A percentile compares a stretch with the other conserved stretches of the same genome.
phyloP scores from a whole-genome alignment of 2,329 filamentous ascomycete genomes.

The Hymenoscyphus scutula region DNA sequence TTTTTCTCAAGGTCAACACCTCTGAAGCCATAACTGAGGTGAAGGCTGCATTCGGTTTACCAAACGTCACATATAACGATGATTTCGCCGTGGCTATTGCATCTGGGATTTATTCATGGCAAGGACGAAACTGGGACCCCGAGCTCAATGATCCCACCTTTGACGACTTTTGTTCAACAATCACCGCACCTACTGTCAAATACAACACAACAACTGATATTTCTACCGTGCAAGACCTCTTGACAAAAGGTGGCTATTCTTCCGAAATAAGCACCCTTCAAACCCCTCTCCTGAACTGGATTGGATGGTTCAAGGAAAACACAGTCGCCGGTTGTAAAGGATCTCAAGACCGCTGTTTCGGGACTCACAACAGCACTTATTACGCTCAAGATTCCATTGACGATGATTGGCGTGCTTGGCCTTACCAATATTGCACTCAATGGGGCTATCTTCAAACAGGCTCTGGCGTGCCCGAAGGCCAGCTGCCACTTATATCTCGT shows the following conservation, averaged over 20 bases:
- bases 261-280: slow-evolving; percentile 42
- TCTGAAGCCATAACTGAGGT: slow-evolving; percentile 41
- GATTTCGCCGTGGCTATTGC: slow-evolving; percentile 52
- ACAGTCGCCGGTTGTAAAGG: slow-evolving; percentile 40
- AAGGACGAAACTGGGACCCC: slow-evolving; percentile 60
- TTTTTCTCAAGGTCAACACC: slow-evolving; percentile 50
- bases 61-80: slow-evolving; percentile 40
- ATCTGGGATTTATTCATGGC: slow-evolving; percentile 49
- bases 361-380: slow-evolving; percentile 44
- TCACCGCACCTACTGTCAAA: slow-evolving; percentile 46
- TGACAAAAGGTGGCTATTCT: slow-evolving; percentile 48
- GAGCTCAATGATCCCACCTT: slow-evolving; percentile 48
- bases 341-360: slow-evolving; percentile 51
- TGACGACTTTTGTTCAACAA: slow-evolving; percentile 53
- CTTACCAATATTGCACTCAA: slow-evolving; percentile 49
- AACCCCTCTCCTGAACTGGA: slow-evolving; percentile 55
- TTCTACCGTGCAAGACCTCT: slow-evolving; percentile 55
- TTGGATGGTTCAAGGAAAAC: slow-evolving; percentile 51
- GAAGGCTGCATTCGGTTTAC: slow-evolving; percentile 53
- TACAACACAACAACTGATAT: slow-evolving; percentile 65
- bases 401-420: slow-evolving; percentile 51
- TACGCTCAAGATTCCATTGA: slow-evolving; percentile 45
- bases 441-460: slow-evolving; percentile 81
- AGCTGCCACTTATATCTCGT: slow-evolving; percentile 70
- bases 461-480: slow-evolving; percentile 60